Conservation (phyloP, 23 red algal species). For the Chondrus crispus region DNA sequence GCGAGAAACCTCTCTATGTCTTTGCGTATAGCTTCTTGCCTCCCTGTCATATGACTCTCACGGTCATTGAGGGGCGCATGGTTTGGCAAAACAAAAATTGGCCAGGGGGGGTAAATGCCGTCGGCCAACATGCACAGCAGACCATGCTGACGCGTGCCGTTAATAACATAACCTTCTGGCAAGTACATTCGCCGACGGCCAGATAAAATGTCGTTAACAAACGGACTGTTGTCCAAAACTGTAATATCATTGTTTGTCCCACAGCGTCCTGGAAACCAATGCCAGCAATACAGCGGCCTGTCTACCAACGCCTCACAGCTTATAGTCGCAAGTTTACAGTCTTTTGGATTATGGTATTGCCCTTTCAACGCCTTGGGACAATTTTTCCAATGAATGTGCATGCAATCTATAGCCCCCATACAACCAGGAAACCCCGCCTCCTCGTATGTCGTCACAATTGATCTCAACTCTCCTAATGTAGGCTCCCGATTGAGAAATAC, state of each 20-base stretch:
- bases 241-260: constrained; percentile 23
- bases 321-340: constrained; percentile 2
- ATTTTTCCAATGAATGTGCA: constrained; percentile 9
- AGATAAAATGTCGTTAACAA: not conserved
- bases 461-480: not conserved
- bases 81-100: not conserved
- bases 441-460: not conserved
- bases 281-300: not conserved
- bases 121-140: not conserved
- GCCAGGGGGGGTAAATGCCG: not conserved
- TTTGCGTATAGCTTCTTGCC: not conserved
- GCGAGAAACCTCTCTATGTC: constrained; percentile 16
- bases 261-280: not conserved
- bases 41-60: not conserved
- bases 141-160: not conserved
- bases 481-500: not conserved
- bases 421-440: not conserved
- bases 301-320: constrained; percentile 8
- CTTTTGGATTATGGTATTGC: constrained; percentile 38
- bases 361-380: not conserved
- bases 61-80: not conserved
- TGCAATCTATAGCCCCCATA: not conserved
- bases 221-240: not conserved
- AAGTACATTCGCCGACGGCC: not conserved
- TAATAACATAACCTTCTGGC: not conserved